Evolutionary conservation across 2,329 filamentous ascomycete species (phyloP).

Genomic region (Harringtonia lauricola): DNA sequence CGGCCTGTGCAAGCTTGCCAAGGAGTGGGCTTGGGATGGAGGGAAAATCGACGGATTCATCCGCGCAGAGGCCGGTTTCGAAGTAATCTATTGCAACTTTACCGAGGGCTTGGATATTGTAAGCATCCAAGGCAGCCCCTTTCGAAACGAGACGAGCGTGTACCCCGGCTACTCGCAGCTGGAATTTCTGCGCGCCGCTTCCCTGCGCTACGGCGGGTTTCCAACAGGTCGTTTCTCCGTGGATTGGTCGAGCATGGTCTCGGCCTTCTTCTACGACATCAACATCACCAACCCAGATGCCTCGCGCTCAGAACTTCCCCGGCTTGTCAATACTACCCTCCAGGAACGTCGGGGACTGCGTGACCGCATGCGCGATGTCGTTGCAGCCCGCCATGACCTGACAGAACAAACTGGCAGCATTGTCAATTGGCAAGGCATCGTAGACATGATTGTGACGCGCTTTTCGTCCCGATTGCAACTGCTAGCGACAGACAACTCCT

Average conservation of each 20-base stretch:
- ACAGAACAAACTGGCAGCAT: constrained; percentile 8
- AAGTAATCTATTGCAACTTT: constrained; percentile 60
- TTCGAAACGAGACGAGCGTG: constrained; percentile 11
- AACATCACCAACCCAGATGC: constrained; percentile 33
- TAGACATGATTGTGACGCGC: constrained; percentile 53
- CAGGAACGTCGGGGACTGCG: constrained; percentile 15
- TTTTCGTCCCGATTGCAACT: constrained; percentile 44
- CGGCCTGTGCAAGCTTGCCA: constrained; percentile 42
- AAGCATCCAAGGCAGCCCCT: constrained; percentile 12
- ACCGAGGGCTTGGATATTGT: constrained; percentile 26
- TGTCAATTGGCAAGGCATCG: constrained; percentile 55
- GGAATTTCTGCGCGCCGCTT: constrained; percentile 28
- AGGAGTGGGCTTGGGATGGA: constrained; percentile 28
- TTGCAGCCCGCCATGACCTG: constrained; percentile 17
- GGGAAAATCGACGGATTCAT: constrained; percentile 49
- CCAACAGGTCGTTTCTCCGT: constrained; percentile 28
- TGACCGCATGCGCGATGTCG: constrained; percentile 19
- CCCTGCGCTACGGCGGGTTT: constrained; percentile 34
- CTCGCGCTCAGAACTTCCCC: constrained; percentile 14
- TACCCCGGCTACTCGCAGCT: constrained; percentile 5
- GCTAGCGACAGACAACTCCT: constrained; percentile 20
- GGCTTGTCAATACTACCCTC: constrained; percentile 13
- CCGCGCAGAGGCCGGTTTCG: constrained; percentile 60
- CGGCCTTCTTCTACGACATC: constrained; percentile 37
- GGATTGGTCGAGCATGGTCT: constrained; percentile 40